phyloP scores from a whole-genome alignment of 169 alveolate species.

The Cryptosporidium felis region DNA sequence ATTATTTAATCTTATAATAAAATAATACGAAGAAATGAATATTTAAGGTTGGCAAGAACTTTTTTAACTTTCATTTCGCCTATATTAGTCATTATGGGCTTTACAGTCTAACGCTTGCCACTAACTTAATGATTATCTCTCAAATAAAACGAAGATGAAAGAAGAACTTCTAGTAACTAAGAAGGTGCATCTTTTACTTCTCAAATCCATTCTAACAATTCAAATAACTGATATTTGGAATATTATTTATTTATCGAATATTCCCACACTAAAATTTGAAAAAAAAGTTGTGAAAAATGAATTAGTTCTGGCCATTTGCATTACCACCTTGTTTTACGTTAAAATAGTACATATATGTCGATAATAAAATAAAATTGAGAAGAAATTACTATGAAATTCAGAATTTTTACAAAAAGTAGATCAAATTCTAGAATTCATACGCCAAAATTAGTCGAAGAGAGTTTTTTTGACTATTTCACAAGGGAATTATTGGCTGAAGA shows the following conservation, averaged over 20 bases:
- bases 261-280: too few species aligned
- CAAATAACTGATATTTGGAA: background rate
- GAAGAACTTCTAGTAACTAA: too few species aligned
- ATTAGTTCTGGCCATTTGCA: too few species aligned
- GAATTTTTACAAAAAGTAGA: slow-evolving; percentile 27
- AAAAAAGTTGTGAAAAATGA: too few species aligned
- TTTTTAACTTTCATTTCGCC: background rate
- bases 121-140: background rate
- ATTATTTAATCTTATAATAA: too few species aligned
- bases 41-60: slow-evolving; percentile 6
- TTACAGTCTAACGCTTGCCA: slow-evolving; percentile 2
- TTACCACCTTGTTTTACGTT: too few species aligned
- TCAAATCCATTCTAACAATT: too few species aligned
- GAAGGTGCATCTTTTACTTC: background rate
- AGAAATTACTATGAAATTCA: slow-evolving; percentile 15
- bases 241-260: background rate
- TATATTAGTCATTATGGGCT: background rate
- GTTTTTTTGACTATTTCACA: slow-evolving; percentile 2
- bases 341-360: too few species aligned
- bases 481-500: slow-evolving; percentile 1
- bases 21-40: too few species aligned
- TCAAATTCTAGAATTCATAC: slow-evolving; percentile 32
- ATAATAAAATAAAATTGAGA: too few species aligned
- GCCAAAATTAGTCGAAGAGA: slow-evolving; percentile 7
- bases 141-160: background rate